Conservation (phyloP, 2,329 filamentous ascomycete genomes). For the Colletotrichum sp. region DNA sequence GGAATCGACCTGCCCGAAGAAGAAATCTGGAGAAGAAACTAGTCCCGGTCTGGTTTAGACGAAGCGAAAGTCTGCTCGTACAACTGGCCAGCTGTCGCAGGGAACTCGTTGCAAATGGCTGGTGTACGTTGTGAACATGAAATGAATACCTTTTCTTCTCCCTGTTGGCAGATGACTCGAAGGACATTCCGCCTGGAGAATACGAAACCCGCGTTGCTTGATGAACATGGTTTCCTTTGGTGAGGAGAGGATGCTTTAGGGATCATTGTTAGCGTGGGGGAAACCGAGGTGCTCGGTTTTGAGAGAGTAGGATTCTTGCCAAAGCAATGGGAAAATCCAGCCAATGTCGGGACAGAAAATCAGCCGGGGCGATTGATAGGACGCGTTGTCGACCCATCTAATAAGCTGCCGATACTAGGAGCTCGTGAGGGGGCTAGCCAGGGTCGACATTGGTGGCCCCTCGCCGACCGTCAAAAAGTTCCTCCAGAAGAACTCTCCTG, state of each 20-base stretch:
- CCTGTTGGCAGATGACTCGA: not conserved
- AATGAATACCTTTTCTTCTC: not conserved
- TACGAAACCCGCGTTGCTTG: not conserved
- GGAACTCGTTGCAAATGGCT: not conserved
- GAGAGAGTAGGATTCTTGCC: not conserved
- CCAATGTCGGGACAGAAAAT: not conserved
- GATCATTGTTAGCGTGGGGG: not conserved
- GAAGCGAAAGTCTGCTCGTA: not conserved
- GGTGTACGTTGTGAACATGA: not conserved
- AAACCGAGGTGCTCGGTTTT: not conserved
- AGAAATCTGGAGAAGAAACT: slow-evolving; percentile 4
- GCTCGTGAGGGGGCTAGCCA: not conserved
- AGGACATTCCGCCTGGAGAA: not conserved
- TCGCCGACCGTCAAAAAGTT: slow-evolving; percentile 6
- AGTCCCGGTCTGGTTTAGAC: not conserved
- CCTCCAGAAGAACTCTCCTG: not conserved
- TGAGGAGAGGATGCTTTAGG: not conserved
- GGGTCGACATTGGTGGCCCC: not conserved
- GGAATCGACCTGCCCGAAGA: slow-evolving; percentile 8
- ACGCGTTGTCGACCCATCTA: slow-evolving; percentile 2
- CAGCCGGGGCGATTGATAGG: not conserved
- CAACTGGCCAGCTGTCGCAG: not conserved
- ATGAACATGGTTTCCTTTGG: not conserved
- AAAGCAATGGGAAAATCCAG: not conserved
- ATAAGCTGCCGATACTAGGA: slow-evolving; percentile 6